Conservation (phyloP, 2,329 filamentous ascomycete species). For the Fusarium oxysporum region DNA sequence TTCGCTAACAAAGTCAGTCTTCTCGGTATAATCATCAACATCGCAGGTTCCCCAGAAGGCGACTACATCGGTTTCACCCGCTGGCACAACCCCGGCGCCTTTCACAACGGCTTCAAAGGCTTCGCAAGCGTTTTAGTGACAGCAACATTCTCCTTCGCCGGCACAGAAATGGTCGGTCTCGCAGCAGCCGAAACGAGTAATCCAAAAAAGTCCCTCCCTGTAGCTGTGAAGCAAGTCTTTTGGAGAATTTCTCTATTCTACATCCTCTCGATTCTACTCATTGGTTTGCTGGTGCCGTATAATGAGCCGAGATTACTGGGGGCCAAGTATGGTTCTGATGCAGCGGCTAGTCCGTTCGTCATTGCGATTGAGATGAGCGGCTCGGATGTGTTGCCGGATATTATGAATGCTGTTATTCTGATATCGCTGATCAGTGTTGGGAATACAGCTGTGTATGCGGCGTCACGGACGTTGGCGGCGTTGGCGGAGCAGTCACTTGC, state of each 20-base stretch:
- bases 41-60: constrained; percentile 77
- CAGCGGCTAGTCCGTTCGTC: constrained; percentile 89
- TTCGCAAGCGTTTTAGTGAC: constrained; percentile 82
- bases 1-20: constrained; percentile 63
- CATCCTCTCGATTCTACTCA: constrained; percentile 80
- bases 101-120: constrained; percentile 83
- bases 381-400: constrained; percentile 80
- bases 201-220: constrained; percentile 82
- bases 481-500: constrained; percentile 77
- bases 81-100: constrained; percentile 83
- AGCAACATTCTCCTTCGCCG: constrained; percentile 79
- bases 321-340: constrained; percentile 66
- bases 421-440: constrained; percentile 92
- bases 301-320: constrained; percentile 71
- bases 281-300: constrained; percentile 85
- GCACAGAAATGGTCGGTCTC: constrained; percentile 80
- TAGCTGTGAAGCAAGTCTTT: constrained; percentile 91
- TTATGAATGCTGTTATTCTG: constrained; percentile 96
- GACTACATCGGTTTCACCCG: constrained; percentile 83
- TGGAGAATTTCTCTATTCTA: constrained; percentile 95
- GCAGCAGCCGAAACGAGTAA: constrained; percentile 82
- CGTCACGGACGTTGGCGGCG: constrained; percentile 67
- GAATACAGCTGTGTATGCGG: constrained; percentile 90
- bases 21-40: constrained; percentile 85
- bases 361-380: constrained; percentile 88